These are phyloP conservation scores for Neopestalotiopsis clavispora DNA, from an alignment of 2,329 filamentous ascomycete species.

Conservation along the genomic window DNA sequence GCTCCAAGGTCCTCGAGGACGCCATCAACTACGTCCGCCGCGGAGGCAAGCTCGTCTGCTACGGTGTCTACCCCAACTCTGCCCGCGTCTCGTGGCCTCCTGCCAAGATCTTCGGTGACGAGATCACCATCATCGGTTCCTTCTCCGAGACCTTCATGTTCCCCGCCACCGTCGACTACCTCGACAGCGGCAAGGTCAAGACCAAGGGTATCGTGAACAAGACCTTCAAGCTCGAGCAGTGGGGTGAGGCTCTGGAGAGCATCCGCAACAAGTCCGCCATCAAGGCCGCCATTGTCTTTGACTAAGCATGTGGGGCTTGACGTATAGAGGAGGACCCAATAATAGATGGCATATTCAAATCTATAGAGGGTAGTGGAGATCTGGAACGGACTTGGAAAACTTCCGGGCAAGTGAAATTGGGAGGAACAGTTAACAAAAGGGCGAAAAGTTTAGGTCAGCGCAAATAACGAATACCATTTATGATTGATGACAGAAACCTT, in stretches of 20 bases:
- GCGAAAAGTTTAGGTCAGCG: not conserved
- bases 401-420: not conserved
- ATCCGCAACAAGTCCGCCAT: constrained; percentile 76
- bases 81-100: constrained; percentile 71
- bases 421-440: not conserved
- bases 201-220: constrained; percentile 75
- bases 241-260: constrained; percentile 70
- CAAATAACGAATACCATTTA: not conserved
- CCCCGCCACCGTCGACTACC: constrained; percentile 57
- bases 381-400: not conserved
- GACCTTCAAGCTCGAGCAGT: constrained; percentile 74
- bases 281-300: constrained; percentile 76
- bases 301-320: constrained; percentile 42
- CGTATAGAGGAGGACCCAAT: constrained; percentile 12
- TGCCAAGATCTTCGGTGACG: constrained; percentile 69
- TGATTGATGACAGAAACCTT: not conserved
- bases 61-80: constrained; percentile 69
- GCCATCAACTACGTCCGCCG: constrained; percentile 74
- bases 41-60: constrained; percentile 74
- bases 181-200: constrained; percentile 64
- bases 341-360: constrained; percentile 6
- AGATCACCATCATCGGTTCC: constrained; percentile 75
- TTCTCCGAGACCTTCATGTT: constrained; percentile 79
- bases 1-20: constrained; percentile 70
- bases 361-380: not conserved